Evolutionary conservation across 345 rosid genomes (phyloP).

Genomic region (Tarenaya hassleriana): DNA sequence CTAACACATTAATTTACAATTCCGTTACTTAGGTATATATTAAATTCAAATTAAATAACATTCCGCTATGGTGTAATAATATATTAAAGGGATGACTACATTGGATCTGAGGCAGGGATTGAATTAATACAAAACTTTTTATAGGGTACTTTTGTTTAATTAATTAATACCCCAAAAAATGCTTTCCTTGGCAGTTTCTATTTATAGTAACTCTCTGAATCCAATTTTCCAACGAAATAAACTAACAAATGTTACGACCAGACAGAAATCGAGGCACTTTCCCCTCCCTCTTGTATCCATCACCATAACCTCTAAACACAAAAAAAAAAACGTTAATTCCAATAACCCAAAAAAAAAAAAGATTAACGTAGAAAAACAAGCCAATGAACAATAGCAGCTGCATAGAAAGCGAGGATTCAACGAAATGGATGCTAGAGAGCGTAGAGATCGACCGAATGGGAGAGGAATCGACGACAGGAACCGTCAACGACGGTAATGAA

Average conservation of each 20-base stretch:
- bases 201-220: constrained; percentile 23
- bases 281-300: constrained; percentile 25
- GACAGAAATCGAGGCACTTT: constrained; percentile 19
- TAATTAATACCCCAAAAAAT: no score
- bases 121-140: no score
- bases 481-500: neutral
- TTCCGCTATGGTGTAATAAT: no score
- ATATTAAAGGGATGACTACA: no score
- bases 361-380: constrained; percentile 7
- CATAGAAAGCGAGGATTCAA: constrained; percentile 25
- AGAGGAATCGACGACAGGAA: constrained; percentile 30
- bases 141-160: no score
- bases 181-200: constrained; percentile 22
- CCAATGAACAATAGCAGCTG: constrained; percentile 22
- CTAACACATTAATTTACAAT: no score
- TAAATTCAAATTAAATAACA: no score
- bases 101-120: no score
- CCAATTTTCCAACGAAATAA: constrained; percentile 23
- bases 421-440: constrained; percentile 60
- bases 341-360: neutral
- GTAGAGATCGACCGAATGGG: constrained; percentile 47
- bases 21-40: no score
- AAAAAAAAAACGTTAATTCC: constrained; percentile 3
- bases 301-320: constrained; percentile 13
- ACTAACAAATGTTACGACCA: constrained; percentile 20